phyloP scores from a whole-genome alignment of 371 early-diverging fungal genomes.

The Mortierella sp. region DNA sequence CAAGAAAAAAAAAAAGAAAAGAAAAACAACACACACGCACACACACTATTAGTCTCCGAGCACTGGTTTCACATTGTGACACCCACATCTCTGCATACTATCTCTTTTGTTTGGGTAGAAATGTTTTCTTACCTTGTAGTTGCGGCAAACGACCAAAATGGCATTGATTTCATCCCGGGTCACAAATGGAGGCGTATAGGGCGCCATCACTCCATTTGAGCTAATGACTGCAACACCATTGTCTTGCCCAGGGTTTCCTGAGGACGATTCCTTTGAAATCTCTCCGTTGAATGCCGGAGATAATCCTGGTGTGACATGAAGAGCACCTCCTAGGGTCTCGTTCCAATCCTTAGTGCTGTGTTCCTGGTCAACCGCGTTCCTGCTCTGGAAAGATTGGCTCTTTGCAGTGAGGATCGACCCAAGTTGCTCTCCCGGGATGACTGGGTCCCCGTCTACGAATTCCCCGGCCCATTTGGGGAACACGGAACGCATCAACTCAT shows the following conservation, averaged over 20 bases:
- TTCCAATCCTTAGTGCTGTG: not conserved
- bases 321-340: too few species aligned
- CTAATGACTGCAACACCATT: conserved; percentile 12
- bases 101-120: too few species aligned
- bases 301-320: too few species aligned
- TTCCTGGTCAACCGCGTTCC: not conserved
- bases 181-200: conserved; percentile 67
- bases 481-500: conserved; percentile 69
- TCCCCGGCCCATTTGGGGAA: conserved; percentile 78
- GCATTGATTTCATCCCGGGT: conserved; percentile 80
- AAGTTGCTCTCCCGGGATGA: conserved; percentile 33
- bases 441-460: conserved; percentile 60
- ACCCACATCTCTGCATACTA: too few species aligned
- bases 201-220: conserved; percentile 36
- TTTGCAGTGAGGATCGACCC: not conserved
- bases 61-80: conserved; percentile 3
- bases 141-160: conserved; percentile 74
- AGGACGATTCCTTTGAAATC: too few species aligned
- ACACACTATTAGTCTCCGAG: conserved; percentile 4
- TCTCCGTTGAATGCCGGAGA: too few species aligned
- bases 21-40: too few species aligned
- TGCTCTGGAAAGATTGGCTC: not conserved
- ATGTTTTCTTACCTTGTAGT: conserved; percentile 79
- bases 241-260: conserved; percentile 10
- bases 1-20: too few species aligned